phyloP scores from a whole-genome alignment of 192 early-diverging fungal genomes.

The Linnemannia zychae region DNA sequence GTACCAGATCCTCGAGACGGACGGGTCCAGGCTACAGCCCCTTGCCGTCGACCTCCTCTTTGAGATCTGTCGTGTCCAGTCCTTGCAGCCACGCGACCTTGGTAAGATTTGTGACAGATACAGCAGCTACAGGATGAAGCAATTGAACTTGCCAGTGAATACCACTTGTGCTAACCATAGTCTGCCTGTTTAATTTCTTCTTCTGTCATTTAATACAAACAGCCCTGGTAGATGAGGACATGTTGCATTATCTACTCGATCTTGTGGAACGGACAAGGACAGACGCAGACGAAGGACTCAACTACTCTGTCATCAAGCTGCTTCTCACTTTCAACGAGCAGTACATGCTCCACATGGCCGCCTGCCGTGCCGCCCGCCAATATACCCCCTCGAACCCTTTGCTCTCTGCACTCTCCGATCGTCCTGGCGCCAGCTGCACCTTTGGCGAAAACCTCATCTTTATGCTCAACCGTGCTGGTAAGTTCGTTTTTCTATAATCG shows the following conservation, averaged over 20 bases:
- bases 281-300: constrained; percentile 67
- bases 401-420: constrained; percentile 59
- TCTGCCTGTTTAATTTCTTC: neutral
- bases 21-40: constrained; percentile 50
- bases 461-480: constrained; percentile 91
- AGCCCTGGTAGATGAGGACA: constrained; percentile 63
- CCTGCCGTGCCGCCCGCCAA: constrained; percentile 22
- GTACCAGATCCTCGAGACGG: constrained; percentile 52
- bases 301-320: constrained; percentile 67
- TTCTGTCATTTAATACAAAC: neutral
- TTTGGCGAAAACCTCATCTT: constrained; percentile 93
- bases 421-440: constrained; percentile 77
- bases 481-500: neutral
- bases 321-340: constrained; percentile 79
- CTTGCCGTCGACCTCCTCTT: constrained; percentile 69
- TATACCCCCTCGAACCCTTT: constrained; percentile 63
- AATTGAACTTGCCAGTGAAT: neutral
- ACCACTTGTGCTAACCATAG: neutral
- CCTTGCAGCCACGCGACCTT: constrained; percentile 63
- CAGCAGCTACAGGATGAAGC: neutral
- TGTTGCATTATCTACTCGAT: constrained; percentile 67
- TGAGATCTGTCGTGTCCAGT: constrained; percentile 72
- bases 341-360: constrained; percentile 68
- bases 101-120: constrained; percentile 49
- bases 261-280: constrained; percentile 70